A percentile compares a stretch with the other conserved stretches of the same genome.
phyloP scores from a whole-genome alignment of 1,139 yeast species.

The Debaryomyces coudertii region DNA sequence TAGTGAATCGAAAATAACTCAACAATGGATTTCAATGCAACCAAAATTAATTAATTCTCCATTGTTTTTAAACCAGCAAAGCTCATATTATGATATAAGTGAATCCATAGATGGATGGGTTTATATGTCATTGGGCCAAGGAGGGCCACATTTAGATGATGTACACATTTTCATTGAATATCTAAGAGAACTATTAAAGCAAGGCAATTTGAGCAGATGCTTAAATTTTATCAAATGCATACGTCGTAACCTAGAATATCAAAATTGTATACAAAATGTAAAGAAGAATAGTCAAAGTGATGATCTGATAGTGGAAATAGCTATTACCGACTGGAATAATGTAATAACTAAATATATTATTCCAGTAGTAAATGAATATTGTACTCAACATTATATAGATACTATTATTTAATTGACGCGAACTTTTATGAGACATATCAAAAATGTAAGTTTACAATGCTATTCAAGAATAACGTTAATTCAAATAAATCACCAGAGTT shows the following conservation, averaged over 20 bases:
- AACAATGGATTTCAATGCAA: slow-evolving; percentile 31
- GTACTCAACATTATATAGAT: slow-evolving; percentile 9
- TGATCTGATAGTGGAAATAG: background rate
- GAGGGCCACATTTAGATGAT: slow-evolving; percentile 66
- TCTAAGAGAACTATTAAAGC: slow-evolving; percentile 23
- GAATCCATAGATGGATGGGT: slow-evolving; percentile 53
- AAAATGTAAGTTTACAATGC: background rate
- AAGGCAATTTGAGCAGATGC: slow-evolving; percentile 25
- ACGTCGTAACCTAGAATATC: slow-evolving; percentile 19
- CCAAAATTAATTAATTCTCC: slow-evolving; percentile 30
- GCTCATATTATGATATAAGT: slow-evolving; percentile 38
- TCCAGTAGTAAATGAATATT: slow-evolving; percentile 11
- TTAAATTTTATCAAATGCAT: slow-evolving; percentile 26
- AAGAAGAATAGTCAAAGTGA: background rate
- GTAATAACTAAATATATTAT: slow-evolving; percentile 8
- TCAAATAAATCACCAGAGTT: background rate
- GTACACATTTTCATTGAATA: slow-evolving; percentile 39
- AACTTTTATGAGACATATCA: background rate
- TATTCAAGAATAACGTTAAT: background rate
- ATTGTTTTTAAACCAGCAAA: slow-evolving; percentile 35
- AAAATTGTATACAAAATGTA: slow-evolving; percentile 8
- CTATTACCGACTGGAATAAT: slow-evolving; percentile 13
- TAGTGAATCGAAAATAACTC: slow-evolving; percentile 18
- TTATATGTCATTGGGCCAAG: slow-evolving; percentile 37
- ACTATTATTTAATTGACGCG: slow-evolving; percentile 9